Base-by-base conservation (phyloP, 2,329 filamentous ascomycete genomes). In the Penicillium sp. region DNA sequence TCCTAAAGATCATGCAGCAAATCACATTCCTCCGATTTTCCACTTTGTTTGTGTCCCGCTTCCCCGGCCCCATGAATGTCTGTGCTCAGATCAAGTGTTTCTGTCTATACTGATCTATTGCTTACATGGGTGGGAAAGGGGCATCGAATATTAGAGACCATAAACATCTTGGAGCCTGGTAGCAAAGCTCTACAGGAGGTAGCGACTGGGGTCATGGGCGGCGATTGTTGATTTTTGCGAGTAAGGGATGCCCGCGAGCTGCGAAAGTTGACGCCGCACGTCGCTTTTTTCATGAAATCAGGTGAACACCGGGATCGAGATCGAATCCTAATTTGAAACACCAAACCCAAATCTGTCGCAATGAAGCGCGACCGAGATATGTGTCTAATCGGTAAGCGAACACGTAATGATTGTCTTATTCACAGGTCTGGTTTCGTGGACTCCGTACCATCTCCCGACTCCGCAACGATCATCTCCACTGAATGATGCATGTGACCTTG, bases 201-300 rank as follows among this genome's bases (percentile, higher is more conserved):
- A n/a, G 8, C 32, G 21, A 27, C 47, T 21, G 14, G 11, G 24
- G 14, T 34, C 14, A 13, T 16, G 13, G 18, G 32, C 24, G 8
- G 21, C 27, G n/a, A 36, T 29, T n/a, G 34, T 21, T 51, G 58
- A 60, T 50, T 57, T 46, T 54, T 54, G 41, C 24, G 55, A 39
- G 54, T 59, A 63, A 62, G 61, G 61, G 61, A 58, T 53, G 54
- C 53, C 50, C 48, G 53, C 55, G 56, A 55, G 55, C 22, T 32
- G 27, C 55, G 59, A 53, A 45, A 44, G 47, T 54, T 29, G 46
- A 54, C 59, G 53, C 55, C 54, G 48, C 43, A 36, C 54, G 58
- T 57, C 42, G 41, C 54, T 61, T 43, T 55, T 61, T 43, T 62
- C 49, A 56, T 43, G 49, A 58, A 48, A 54, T 64, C 61, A 64